Evolutionary conservation across 2,329 filamentous ascomycete genomes (phyloP).

Genomic region (Aureobasidium sp.): DNA sequence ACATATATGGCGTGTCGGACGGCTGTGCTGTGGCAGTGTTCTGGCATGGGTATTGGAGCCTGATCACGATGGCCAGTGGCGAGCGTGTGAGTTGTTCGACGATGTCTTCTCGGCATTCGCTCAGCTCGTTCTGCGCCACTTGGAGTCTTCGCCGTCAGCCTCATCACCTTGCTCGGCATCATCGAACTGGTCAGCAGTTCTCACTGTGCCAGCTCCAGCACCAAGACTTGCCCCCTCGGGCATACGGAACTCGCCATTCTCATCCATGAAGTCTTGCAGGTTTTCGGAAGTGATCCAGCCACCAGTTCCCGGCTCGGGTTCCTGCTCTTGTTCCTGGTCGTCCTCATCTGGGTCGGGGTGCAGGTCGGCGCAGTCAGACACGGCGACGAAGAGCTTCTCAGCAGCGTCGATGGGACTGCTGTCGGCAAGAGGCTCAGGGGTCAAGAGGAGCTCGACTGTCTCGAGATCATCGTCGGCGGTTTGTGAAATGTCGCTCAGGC

Average conservation of each 20-base stretch:
- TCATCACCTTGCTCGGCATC: slow-evolving; percentile 25
- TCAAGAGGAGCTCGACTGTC: slow-evolving; percentile 58
- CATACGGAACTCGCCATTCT: slow-evolving; percentile 70
- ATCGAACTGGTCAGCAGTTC: slow-evolving; percentile 39
- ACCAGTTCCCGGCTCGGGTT: slow-evolving; percentile 62
- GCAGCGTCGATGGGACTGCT: slow-evolving; percentile 22
- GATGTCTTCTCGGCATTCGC: neutral
- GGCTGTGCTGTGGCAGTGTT: no score
- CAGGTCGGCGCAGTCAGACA: slow-evolving; percentile 66
- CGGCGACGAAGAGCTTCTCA: slow-evolving; percentile 55
- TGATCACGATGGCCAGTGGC: neutral
- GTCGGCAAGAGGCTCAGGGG: slow-evolving; percentile 34
- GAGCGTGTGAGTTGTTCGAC: neutral
- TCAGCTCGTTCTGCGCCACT: slow-evolving; percentile 46
- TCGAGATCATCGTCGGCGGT: slow-evolving; percentile 56
- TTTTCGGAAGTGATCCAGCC: slow-evolving; percentile 93
- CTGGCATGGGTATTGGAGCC: no score
- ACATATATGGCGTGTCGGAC: no score
- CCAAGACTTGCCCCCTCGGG: slow-evolving; percentile 44
- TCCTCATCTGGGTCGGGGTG: slow-evolving; percentile 59
- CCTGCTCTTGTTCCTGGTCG: slow-evolving; percentile 44
- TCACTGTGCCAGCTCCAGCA: slow-evolving; percentile 23
- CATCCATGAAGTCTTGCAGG: slow-evolving; percentile 73
- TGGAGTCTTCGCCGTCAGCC: slow-evolving; percentile 26
- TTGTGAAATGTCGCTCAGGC: slow-evolving; percentile 47